Percentiles rank a stretch among this genome's conserved stretches.
phyloP scores from a whole-genome alignment of 768 basidiomycete species.

The Amyloporia xantha region DNA sequence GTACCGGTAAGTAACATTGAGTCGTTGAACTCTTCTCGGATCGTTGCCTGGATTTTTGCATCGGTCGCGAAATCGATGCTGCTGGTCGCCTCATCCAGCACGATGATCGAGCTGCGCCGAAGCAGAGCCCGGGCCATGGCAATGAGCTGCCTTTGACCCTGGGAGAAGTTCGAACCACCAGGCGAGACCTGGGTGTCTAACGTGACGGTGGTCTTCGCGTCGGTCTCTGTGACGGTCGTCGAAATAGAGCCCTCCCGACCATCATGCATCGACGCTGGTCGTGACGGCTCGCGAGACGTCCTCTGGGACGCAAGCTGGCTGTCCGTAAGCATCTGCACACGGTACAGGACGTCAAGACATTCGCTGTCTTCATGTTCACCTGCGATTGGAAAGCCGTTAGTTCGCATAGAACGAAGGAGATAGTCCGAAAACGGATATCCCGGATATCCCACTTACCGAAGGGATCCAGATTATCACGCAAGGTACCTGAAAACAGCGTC shows the following conservation, averaged over 20 bases:
- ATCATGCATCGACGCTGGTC: constrained; percentile 38
- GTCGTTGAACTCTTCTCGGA: constrained; percentile 76
- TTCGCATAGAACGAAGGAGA: too few relatives aligned
- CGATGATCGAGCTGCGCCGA: constrained; percentile 63
- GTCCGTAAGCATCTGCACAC: constrained; percentile 70
- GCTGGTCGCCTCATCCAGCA: constrained; percentile 80
- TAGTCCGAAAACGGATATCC: not conserved
- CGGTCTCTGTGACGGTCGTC: constrained; percentile 42
- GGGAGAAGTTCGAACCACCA: constrained; percentile 87
- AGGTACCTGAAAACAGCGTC: constrained; percentile 73
- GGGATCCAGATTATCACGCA: constrained; percentile 71
- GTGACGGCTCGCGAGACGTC: constrained; percentile 43
- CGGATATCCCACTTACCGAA: constrained; percentile 37
- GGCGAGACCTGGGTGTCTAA: constrained; percentile 78
- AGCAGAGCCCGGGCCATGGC: constrained; percentile 81
- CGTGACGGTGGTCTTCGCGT: constrained; percentile 48
- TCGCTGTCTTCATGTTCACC: constrained; percentile 75
- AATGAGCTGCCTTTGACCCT: constrained; percentile 85
- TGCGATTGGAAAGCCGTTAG: constrained; percentile 15
- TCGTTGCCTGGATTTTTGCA: constrained; percentile 83
- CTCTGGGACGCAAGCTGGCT: constrained; percentile 41
- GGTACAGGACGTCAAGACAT: constrained; percentile 71
- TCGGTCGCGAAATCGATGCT: constrained; percentile 87
- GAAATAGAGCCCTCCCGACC: constrained; percentile 31
- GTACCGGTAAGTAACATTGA: constrained; percentile 68